phyloP scores from a whole-genome alignment of 139 green algal genomes.

The Picochlorum sp. region DNA sequence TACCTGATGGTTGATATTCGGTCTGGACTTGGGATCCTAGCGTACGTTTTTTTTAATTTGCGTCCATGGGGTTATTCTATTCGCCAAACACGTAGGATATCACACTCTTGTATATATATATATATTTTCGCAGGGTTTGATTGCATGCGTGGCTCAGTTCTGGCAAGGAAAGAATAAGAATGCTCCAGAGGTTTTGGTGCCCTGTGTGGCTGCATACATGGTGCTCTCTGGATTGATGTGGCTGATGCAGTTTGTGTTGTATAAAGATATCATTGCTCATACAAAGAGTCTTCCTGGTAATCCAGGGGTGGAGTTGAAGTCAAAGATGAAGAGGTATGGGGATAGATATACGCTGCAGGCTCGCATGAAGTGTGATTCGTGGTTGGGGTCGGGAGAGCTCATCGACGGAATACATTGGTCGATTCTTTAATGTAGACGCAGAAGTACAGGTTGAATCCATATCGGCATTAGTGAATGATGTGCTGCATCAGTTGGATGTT shows the following conservation, averaged over 20 bases:
- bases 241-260: constrained; percentile 33
- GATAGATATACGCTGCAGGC: constrained; percentile 38
- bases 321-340: constrained; percentile 14
- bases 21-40: constrained; percentile 47
- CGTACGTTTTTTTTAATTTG: constrained; percentile 34
- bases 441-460: not conserved
- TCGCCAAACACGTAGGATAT: rapidly evolving
- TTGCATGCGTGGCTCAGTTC: constrained; percentile 66
- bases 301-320: not conserved
- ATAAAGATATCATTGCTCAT: constrained; percentile 56
- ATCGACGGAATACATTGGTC: constrained; percentile 17
- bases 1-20: constrained; percentile 58
- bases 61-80: no score
- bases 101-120: no score
- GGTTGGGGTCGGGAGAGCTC: constrained; percentile 13
- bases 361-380: constrained; percentile 20
- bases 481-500: not conserved
- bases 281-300: constrained; percentile 26
- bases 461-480: not conserved
- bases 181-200: constrained; percentile 44
- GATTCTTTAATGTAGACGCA: constrained; percentile 44
- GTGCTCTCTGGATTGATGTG: constrained; percentile 43
- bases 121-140: constrained; percentile 34
- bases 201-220: constrained; percentile 54
- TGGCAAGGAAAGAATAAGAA: constrained; percentile 56